These are phyloP conservation scores for Aurantiochytrium sp. DNA, from an alignment of 108 stramenopile genomes.

Conservation along the genomic window DNA sequence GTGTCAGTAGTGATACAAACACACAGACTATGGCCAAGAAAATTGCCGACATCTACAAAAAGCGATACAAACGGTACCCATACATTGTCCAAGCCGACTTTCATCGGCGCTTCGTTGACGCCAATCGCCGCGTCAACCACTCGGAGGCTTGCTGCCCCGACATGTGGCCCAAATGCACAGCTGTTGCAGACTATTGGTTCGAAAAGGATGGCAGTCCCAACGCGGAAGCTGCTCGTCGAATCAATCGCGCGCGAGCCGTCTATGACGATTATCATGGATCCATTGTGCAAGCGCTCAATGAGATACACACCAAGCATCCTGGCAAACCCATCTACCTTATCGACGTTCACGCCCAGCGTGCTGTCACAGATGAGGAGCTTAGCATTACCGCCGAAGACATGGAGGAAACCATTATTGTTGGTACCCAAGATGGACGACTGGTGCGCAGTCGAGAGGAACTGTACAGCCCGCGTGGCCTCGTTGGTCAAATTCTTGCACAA, in stretches of 20 bases:
- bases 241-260: background rate
- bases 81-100: background rate
- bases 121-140: background rate
- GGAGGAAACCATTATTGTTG: background rate
- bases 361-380: background rate
- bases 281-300: background rate
- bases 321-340: background rate
- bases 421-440: background rate
- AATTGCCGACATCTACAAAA: background rate
- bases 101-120: background rate
- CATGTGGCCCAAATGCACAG: constrained; percentile 10
- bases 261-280: background rate
- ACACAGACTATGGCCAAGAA: constrained; percentile 7
- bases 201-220: background rate
- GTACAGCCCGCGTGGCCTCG: background rate
- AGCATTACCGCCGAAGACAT: background rate
- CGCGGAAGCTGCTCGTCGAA: background rate
- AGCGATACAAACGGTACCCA: background rate
- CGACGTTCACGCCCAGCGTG: background rate
- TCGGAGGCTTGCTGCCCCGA: background rate
- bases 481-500: background rate
- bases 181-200: background rate
- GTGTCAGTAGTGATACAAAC: background rate
- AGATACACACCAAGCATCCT: background rate
- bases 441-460: background rate